phyloP scores from a whole-genome alignment of 495 filamentous ascomycete genomes.

The Aspergillus cavernicola region DNA sequence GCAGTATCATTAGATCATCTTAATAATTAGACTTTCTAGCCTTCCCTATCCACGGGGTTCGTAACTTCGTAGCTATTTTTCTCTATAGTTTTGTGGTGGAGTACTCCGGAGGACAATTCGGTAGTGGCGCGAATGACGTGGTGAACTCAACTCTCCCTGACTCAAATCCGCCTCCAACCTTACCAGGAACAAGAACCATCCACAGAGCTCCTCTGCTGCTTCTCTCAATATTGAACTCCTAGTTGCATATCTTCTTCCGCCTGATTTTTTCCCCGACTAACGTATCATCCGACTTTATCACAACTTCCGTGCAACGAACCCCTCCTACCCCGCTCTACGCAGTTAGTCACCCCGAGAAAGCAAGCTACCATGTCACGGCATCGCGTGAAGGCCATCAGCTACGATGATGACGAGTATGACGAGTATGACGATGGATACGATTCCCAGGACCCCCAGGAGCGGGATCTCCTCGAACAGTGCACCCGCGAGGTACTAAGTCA shows the following conservation, averaged over 20 bases:
- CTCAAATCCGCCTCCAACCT: conserved; percentile 2
- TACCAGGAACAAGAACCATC: not conserved
- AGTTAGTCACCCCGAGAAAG: not conserved
- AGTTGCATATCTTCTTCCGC: not conserved
- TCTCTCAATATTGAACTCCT: not conserved
- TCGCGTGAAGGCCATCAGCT: conserved; percentile 44
- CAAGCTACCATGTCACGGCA: conserved; percentile 40
- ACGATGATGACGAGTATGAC: conserved; percentile 42
- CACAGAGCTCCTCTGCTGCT: not conserved
- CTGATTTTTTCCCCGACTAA: not conserved
- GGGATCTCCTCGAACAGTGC: conserved; percentile 38
- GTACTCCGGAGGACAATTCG: no score
- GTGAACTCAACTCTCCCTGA: conserved; percentile 11
- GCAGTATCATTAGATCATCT: not conserved
- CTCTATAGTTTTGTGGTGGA: no score
- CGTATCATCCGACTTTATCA: not conserved
- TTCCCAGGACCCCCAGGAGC: conserved; percentile 43
- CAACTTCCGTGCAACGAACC: not conserved
- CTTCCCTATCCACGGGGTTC: no score
- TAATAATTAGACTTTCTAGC: not conserved
- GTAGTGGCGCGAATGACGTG: conserved; percentile 44
- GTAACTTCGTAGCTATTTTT: not conserved
- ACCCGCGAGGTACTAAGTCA: conserved; percentile 35
- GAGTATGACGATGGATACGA: conserved; percentile 40
- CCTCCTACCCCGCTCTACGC: conserved; percentile 9